Percentiles rank a stretch among this genome's conserved stretches.
These are phyloP conservation scores for Allantophomopsis lycopodina DNA, from an alignment of 2,329 filamentous ascomycete genomes.

Conservation along the genomic window DNA sequence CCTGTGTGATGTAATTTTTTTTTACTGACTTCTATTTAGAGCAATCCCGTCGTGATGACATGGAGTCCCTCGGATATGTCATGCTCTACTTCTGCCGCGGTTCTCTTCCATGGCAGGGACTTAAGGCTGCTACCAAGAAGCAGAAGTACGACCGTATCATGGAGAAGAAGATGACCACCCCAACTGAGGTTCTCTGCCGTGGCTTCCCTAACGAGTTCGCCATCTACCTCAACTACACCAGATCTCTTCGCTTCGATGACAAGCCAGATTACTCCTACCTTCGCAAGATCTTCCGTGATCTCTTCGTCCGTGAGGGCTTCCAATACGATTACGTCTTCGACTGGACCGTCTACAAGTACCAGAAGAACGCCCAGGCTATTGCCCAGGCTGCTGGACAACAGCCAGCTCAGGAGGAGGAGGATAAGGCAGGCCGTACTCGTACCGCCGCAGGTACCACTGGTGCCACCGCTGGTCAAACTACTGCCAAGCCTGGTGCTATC, in stretches of 20 bases:
- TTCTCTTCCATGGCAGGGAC: slow-evolving; percentile 94
- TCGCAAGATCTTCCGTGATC: slow-evolving; percentile 98
- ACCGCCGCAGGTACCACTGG: slow-evolving; percentile 52
- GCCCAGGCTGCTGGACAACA: slow-evolving; percentile 63
- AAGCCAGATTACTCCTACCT: slow-evolving; percentile 99
- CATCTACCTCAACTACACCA: slow-evolving; percentile 99
- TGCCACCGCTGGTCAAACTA: slow-evolving; percentile 38
- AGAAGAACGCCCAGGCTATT: slow-evolving; percentile 96
- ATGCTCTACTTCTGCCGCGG: slow-evolving; percentile 99
- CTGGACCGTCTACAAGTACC: slow-evolving; percentile 99
- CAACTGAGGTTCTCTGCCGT: slow-evolving; percentile 95
- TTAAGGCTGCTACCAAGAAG: slow-evolving; percentile 98
- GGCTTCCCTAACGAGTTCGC: slow-evolving; percentile 99
- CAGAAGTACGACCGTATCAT: slow-evolving; percentile 99
- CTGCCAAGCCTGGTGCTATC: slow-evolving; percentile 59
- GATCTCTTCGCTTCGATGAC: slow-evolving; percentile 96
- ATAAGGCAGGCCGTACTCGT: slow-evolving; percentile 59
- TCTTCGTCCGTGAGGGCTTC: slow-evolving; percentile 97
- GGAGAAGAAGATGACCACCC: slow-evolving; percentile 99
- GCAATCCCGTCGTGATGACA: slow-evolving; percentile 97
- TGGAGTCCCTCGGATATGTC: slow-evolving; percentile 97
- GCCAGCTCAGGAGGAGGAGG: slow-evolving; percentile 56
- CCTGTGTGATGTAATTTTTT: not conserved
- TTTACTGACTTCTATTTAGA: slow-evolving; percentile 35
- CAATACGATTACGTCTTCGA: slow-evolving; percentile 99